These are phyloP conservation scores for Ascochyta koolunga DNA, from an alignment of 2,329 filamentous ascomycete genomes.

Conservation along the genomic window DNA sequence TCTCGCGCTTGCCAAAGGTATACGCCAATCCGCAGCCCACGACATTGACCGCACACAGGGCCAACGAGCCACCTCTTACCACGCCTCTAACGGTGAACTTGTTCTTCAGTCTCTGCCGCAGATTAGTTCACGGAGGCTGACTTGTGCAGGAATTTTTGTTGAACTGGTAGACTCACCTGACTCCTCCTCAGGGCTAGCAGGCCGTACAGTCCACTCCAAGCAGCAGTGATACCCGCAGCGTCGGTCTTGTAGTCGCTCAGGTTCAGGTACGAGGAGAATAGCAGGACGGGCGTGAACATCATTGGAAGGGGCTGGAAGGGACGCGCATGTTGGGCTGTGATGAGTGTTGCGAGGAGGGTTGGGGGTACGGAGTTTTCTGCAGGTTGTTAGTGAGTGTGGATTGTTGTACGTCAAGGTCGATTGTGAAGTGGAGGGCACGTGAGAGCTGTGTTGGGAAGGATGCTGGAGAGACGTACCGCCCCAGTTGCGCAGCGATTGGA, in stretches of 20 bases:
- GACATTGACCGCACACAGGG: constrained; percentile 58
- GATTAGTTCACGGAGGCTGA: background rate
- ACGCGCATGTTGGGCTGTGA: constrained; percentile 69
- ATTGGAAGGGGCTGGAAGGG: constrained; percentile 70
- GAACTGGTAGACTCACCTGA: constrained; percentile 41
- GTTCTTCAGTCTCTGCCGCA: constrained; percentile 47
- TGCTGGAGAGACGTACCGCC: constrained; percentile 52
- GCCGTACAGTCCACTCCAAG: constrained; percentile 70
- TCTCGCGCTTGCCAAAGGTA: constrained; percentile 55
- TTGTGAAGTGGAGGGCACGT: constrained; percentile 21
- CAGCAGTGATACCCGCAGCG: constrained; percentile 66
- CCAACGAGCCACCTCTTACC: constrained; percentile 60
- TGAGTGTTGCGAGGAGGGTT: constrained; percentile 68
- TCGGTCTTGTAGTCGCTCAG: constrained; percentile 67
- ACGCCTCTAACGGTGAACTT: constrained; percentile 59
- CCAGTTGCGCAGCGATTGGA: constrained; percentile 57
- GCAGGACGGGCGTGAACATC: constrained; percentile 69
- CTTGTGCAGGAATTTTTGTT: background rate
- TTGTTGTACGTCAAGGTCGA: background rate
- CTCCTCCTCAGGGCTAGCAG: constrained; percentile 65
- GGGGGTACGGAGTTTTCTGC: constrained; percentile 69
- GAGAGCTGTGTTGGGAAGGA: constrained; percentile 17
- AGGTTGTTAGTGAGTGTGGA: constrained; percentile 6
- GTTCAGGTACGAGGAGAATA: constrained; percentile 71
- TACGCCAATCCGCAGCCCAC: constrained; percentile 60